These are phyloP conservation scores for Globisporangium okanoganense DNA, from an alignment of 352 stramenopile genomes.

Conservation along the genomic window DNA sequence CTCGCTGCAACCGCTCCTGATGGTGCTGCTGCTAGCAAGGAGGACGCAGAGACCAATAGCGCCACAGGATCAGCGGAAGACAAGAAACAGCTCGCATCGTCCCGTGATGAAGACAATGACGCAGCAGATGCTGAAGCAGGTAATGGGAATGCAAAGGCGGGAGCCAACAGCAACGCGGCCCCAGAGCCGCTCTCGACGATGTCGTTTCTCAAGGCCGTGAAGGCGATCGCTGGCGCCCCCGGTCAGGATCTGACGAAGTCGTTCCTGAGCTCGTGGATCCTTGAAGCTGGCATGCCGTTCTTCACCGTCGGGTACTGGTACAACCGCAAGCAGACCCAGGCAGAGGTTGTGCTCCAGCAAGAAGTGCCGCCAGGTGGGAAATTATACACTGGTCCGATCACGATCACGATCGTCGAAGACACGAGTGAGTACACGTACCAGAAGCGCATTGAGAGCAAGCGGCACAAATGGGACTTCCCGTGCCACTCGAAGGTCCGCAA, in stretches of 20 bases:
- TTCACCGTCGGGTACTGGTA: conserved; percentile 88
- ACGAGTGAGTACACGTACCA: conserved; percentile 79
- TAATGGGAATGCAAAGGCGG: conserved; percentile 10
- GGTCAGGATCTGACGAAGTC: conserved; percentile 78
- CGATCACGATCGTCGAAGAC: conserved; percentile 85
- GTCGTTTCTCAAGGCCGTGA: conserved; percentile 79
- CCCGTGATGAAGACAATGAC: conserved; percentile 38
- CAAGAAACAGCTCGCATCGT: conserved; percentile 30
- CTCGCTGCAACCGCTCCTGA: conserved; percentile 17
- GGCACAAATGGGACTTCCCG: conserved; percentile 85
- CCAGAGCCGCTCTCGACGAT: conserved; percentile 68
- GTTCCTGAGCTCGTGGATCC: conserved; percentile 79
- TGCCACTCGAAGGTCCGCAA: conserved; percentile 86
- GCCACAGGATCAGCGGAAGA: conserved; percentile 16
- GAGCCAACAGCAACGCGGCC: conserved; percentile 14
- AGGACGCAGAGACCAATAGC: conserved; percentile 24
- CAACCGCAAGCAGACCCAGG: conserved; percentile 85
- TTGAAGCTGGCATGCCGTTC: conserved; percentile 80
- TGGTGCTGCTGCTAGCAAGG: conserved; percentile 26
- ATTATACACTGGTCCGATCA: conserved; percentile 75
- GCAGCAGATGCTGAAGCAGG: conserved; percentile 13
- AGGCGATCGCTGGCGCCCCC: conserved; percentile 67
- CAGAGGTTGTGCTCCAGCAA: conserved; percentile 81
- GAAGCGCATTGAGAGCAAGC: conserved; percentile 79
- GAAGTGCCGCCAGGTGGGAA: conserved; percentile 77